Conservation (phyloP, 257 asterid species). For the Penstemon davidsonii region DNA sequence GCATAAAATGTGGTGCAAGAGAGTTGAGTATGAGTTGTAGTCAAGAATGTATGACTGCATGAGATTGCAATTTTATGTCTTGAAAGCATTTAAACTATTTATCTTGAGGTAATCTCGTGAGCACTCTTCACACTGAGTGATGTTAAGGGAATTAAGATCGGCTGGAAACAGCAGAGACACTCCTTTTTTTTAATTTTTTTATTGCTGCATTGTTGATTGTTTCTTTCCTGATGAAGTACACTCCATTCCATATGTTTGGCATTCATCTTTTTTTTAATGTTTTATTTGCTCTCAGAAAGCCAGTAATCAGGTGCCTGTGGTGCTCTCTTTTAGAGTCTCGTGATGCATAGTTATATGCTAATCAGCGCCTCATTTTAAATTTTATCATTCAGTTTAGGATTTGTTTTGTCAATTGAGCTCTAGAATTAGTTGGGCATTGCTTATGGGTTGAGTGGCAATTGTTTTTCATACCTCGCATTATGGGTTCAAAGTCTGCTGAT, state of each 20-base stretch:
- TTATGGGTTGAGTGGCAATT: too few relatives aligned
- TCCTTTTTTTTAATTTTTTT: background rate
- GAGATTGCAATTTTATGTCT: too few relatives aligned
- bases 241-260: background rate
- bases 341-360: too few relatives aligned
- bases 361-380: too few relatives aligned
- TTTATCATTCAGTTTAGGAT: too few relatives aligned
- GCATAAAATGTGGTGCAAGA: too few relatives aligned
- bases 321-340: background rate
- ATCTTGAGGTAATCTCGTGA: conserved; percentile 1
- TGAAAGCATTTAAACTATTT: background rate
- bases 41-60: too few relatives aligned
- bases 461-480: background rate
- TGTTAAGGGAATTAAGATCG: background rate
- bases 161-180: background rate
- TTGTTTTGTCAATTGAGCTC: too few relatives aligned
- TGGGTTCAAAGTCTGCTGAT: background rate
- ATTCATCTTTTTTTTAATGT: too few relatives aligned
- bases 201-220: conserved; percentile 14
- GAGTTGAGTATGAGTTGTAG: too few relatives aligned
- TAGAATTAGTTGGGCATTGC: background rate
- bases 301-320: background rate
- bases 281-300: background rate
- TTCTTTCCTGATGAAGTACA: background rate
- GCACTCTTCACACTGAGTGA: background rate